Evolutionary conservation across 768 basidiomycete genomes (phyloP).

Genomic region (Crepidotus variabilis): DNA sequence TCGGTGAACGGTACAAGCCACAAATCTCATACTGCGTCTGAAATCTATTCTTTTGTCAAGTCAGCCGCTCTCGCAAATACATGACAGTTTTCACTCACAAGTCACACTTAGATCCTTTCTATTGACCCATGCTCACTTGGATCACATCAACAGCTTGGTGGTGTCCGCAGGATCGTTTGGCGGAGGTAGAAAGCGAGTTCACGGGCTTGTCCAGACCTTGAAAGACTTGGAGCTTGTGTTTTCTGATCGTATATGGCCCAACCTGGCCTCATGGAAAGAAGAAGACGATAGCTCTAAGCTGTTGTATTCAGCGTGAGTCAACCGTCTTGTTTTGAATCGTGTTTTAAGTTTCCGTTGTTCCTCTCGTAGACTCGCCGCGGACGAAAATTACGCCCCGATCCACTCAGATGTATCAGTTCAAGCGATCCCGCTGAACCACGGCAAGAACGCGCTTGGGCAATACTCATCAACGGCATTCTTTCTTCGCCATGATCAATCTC

Average conservation of each 20-base stretch:
- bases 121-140: constrained; percentile 86
- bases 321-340: neutral
- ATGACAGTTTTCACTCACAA: constrained; percentile 2
- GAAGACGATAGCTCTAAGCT: constrained; percentile 56
- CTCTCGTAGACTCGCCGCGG: constrained; percentile 41
- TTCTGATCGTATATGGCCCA: constrained; percentile 81
- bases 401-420: constrained; percentile 57
- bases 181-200: constrained; percentile 61
- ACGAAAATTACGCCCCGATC: constrained; percentile 50
- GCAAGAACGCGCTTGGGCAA: constrained; percentile 46
- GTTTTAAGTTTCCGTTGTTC: neutral
- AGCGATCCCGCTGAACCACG: constrained; percentile 71
- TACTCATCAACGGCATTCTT: constrained; percentile 89
- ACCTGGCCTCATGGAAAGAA: constrained; percentile 72
- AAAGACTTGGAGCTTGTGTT: constrained; percentile 71
- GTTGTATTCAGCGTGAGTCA: constrained; percentile 60
- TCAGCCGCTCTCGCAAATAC: constrained; percentile 16
- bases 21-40: constrained; percentile 34
- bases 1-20: constrained; percentile 18
- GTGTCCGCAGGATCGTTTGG: constrained; percentile 76
- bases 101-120: constrained; percentile 63
- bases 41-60: constrained; percentile 54
- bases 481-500: constrained; percentile 59
- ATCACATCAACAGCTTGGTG: constrained; percentile 83
- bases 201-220: constrained; percentile 57